phyloP scores from a whole-genome alignment of 768 basidiomycete genomes.

The Lentinula raphanica region DNA sequence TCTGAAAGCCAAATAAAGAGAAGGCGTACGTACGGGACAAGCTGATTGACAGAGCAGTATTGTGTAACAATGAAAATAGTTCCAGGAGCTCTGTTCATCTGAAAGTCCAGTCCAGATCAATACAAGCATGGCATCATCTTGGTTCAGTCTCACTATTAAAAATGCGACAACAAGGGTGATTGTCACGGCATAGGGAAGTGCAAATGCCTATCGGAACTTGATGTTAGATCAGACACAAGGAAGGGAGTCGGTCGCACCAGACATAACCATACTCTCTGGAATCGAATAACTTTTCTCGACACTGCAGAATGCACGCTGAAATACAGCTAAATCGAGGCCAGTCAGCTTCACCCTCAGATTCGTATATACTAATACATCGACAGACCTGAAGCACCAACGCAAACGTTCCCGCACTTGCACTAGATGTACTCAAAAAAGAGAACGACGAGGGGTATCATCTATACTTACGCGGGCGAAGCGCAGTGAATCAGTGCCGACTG shows the following conservation, averaged over 20 bases:
- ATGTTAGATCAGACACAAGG: background rate
- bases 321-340: background rate
- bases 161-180: background rate
- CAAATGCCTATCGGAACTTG: background rate
- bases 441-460: too few relatives aligned
- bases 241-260: background rate
- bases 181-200: background rate
- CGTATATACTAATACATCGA: background rate
- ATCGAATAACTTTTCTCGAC: background rate
- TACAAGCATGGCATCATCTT: background rate
- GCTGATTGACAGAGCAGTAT: background rate
- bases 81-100: background rate
- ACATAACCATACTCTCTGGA: background rate
- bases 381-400: slow-evolving; percentile 2
- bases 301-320: background rate
- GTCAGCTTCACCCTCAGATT: background rate
- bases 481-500: slow-evolving; percentile 30
- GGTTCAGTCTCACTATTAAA: background rate
- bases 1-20: background rate
- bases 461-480: slow-evolving; percentile 28
- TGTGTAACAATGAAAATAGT: background rate
- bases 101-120: background rate
- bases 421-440: background rate
- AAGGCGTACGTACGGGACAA: background rate
- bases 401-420: background rate